phyloP scores from a whole-genome alignment of 2,329 filamentous ascomycete genomes.

The Colletotrichum melonis region DNA sequence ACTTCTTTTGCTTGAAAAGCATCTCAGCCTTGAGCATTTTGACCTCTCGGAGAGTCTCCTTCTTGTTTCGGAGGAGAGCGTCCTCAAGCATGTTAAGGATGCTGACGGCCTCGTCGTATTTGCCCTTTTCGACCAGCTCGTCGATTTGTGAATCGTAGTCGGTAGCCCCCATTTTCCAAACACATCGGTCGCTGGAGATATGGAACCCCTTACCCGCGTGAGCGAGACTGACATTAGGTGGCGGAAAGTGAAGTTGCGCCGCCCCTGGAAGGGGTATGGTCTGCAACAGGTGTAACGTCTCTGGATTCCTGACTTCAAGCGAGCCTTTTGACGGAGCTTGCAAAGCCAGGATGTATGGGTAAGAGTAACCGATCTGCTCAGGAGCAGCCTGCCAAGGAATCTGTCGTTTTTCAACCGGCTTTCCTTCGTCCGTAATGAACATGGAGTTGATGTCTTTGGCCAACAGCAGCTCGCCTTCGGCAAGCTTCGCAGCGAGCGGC shows the following conservation, averaged over 20 bases:
- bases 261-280: constrained; percentile 85
- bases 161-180: constrained; percentile 96
- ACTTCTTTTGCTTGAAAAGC: constrained; percentile 86
- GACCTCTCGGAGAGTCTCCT: constrained; percentile 81
- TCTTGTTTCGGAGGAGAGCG: constrained; percentile 86
- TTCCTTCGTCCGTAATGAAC: constrained; percentile 88
- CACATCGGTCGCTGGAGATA: constrained; percentile 87
- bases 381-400: constrained; percentile 93
- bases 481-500: constrained; percentile 85
- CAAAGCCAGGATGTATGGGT: constrained; percentile 91
- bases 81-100: constrained; percentile 91
- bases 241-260: constrained; percentile 88
- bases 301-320: constrained; percentile 91
- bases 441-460: constrained; percentile 98
- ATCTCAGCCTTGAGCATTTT: constrained; percentile 92
- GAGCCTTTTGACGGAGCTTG: constrained; percentile 85
- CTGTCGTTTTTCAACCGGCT: constrained; percentile 83
- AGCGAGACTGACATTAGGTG: constrained; percentile 91
- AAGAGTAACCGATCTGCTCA: constrained; percentile 94
- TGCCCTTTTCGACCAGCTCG: constrained; percentile 77
- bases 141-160: constrained; percentile 92
- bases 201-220: constrained; percentile 97
- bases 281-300: constrained; percentile 90
- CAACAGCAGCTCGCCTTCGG: constrained; percentile 87
- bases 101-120: constrained; percentile 92